A percentile compares a stretch with the other conserved stretches of the same genome.
These are phyloP conservation scores for Ambrosia artemisiifolia DNA, from an alignment of 129 eudicot species.

Conservation along the genomic window DNA sequence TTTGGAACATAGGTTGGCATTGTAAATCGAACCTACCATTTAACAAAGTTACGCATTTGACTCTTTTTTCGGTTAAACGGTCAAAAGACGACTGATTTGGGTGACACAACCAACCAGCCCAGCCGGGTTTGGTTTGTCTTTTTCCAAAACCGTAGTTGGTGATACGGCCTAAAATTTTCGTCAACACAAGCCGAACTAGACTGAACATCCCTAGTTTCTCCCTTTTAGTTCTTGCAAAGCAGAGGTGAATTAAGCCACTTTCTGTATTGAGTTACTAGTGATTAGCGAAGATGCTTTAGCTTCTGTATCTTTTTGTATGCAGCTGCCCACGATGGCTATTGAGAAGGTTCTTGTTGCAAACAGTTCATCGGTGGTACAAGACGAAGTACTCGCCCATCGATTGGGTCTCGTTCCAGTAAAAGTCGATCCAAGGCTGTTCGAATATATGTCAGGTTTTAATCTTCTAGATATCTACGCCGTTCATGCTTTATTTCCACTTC, in stretches of 20 bases:
- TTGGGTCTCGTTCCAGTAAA: conserved; percentile 79
- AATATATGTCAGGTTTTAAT: conserved; percentile 72
- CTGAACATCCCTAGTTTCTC: neutral
- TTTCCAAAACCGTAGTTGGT: too few relatives aligned
- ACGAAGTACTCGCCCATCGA: conserved; percentile 93
- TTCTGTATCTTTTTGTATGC: conserved; percentile 5
- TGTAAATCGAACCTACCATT: too few relatives aligned
- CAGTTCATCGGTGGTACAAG: conserved; percentile 89
- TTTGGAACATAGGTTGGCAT: too few relatives aligned
- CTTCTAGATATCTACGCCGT: conserved; percentile 8
- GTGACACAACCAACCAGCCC: too few relatives aligned
- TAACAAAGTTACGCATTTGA: too few relatives aligned
- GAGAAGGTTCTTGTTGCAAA: conserved; percentile 88
- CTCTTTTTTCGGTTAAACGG: too few relatives aligned
- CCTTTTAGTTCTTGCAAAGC: neutral
- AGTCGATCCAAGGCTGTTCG: conserved; percentile 90
- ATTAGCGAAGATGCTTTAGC: neutral
- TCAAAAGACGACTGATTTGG: too few relatives aligned
- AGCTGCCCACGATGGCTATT: conserved; percentile 97
- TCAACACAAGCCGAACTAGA: too few relatives aligned
- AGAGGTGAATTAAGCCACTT: neutral
- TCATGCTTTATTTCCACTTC: neutral
- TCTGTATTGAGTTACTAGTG: neutral
- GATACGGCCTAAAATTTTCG: too few relatives aligned
- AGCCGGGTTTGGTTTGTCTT: too few relatives aligned